Evolutionary conservation across 345 rosid genomes (phyloP), one percentile per base, ranked within the genome.

Genomic region (Eucalyptus marginata): DNA sequence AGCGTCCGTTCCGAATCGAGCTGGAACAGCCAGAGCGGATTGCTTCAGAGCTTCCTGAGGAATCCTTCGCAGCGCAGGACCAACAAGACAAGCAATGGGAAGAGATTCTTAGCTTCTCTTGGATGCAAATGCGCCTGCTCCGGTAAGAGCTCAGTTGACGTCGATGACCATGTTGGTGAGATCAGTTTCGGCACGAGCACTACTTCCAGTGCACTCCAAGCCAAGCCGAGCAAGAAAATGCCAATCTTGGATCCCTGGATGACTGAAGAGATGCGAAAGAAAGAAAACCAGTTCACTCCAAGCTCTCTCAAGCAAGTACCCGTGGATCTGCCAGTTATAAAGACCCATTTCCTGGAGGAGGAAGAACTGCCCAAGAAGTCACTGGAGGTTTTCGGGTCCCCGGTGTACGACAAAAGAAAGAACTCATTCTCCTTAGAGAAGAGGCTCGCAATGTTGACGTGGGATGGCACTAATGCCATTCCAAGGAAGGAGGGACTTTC

Each of bases 121-220:
- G 92, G 93, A 86, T 95, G 98, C 94, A 95, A 87, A 86, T 95
- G 98, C 52, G 90, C 87, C 31, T 97, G 98, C 89, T 91, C 93
- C 56, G 95, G 93, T 54, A 88, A 89, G 50, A 24, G 52, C 64
- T 89, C 88, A 14, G 86, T 52, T 44, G 88, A 87, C 43, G 90
- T 87, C 5, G 90, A 92, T 46, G 94, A 94, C 40, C 89, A 90
- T 5, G 91, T 89, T 36, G 93, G 92, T 27, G 93, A 93, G 87
- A 89, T 87, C 87, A 92, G 94, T 79, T 92, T 92, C 93, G 91
- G 89, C 62, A 93, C 88, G 88, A 76, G 40, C 83, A 2, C 83
- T 10, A 76, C 47, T 36, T 76, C 83, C 8, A 36, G 83, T 89
- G 66, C 87, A 86, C 54, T 89, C 84, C 89, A 92, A 33, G 87